Evolutionary conservation across 306 rosid species (phyloP).

Genomic region (Medicago ruthenica): DNA sequence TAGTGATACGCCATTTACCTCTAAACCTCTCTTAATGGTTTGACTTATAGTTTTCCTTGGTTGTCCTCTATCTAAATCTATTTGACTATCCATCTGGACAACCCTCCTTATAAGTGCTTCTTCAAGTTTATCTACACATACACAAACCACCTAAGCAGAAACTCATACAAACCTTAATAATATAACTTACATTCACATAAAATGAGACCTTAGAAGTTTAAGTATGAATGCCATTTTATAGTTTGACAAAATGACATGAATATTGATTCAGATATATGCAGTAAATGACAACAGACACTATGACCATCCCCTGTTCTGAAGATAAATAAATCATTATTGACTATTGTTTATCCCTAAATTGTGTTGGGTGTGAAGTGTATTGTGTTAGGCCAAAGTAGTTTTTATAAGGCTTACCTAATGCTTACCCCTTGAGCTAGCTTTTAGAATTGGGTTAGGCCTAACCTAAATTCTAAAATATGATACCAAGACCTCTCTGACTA

Average conservation of each 20-base stretch:
- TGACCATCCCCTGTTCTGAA: constrained; percentile 5
- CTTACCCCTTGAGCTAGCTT: background rate
- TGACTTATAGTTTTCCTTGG: background rate
- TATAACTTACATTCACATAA: constrained; percentile 3
- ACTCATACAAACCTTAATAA: constrained; percentile 1
- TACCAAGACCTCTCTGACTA: background rate
- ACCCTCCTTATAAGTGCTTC: background rate
- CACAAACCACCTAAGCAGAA: background rate
- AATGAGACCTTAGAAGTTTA: background rate
- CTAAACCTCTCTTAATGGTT: background rate
- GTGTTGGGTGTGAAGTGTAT: background rate
- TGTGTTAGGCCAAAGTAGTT: background rate
- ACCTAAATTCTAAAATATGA: background rate
- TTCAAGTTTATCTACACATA: background rate
- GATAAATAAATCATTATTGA: background rate
- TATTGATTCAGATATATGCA: background rate
- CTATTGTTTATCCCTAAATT: background rate
- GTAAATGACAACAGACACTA: constrained; percentile 10
- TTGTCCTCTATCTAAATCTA: background rate
- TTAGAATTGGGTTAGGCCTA: background rate
- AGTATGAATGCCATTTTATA: background rate
- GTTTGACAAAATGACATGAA: background rate
- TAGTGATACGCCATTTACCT: background rate
- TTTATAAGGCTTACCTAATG: background rate
- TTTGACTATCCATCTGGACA: background rate